These are phyloP conservation scores for Clonostachys rosea DNA, from an alignment of 2,329 filamentous ascomycete genomes.

Conservation along the genomic window DNA sequence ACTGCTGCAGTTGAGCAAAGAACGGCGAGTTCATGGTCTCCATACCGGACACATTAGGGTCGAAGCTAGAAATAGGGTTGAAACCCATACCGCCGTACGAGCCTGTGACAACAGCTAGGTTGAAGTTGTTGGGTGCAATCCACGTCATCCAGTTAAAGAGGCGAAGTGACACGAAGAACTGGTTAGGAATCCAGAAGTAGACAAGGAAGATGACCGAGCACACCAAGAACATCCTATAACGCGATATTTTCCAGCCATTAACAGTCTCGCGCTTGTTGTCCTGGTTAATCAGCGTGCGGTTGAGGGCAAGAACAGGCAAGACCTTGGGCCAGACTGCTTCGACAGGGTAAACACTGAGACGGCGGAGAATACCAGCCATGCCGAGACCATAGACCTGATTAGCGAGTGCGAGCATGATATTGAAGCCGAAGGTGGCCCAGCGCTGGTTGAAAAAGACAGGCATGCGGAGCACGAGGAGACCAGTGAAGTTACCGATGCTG, in stretches of 20 bases:
- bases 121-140: conserved; percentile 39
- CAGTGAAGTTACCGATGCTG: conserved; percentile 15
- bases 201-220: conserved; percentile 29
- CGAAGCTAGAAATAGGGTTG: conserved; percentile 44
- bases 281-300: conserved; percentile 21
- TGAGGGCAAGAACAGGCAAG: conserved; percentile 25
- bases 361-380: conserved; percentile 22
- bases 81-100: conserved; percentile 34
- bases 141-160: conserved; percentile 46
- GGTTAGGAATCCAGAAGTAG: conserved; percentile 44
- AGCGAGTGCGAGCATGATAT: conserved; percentile 19
- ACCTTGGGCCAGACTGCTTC: conserved; percentile 23
- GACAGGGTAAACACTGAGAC: conserved; percentile 25
- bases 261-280: conserved; percentile 25
- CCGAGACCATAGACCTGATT: conserved; percentile 25
- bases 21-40: conserved; percentile 29
- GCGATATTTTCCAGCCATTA: conserved; percentile 37
- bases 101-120: conserved; percentile 35
- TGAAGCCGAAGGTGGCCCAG: conserved; percentile 20
- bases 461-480: conserved; percentile 16
- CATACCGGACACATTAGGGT: conserved; percentile 33
- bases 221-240: conserved; percentile 36
- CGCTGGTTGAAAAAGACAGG: conserved; percentile 22
- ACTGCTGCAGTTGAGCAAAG: conserved; percentile 28
- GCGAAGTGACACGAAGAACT: conserved; percentile 33